Evolutionary conservation across 78 protist species (phyloP), one percentile per base, ranked within the genome.

Genomic region (Polysphondylium violaceum): DNA sequence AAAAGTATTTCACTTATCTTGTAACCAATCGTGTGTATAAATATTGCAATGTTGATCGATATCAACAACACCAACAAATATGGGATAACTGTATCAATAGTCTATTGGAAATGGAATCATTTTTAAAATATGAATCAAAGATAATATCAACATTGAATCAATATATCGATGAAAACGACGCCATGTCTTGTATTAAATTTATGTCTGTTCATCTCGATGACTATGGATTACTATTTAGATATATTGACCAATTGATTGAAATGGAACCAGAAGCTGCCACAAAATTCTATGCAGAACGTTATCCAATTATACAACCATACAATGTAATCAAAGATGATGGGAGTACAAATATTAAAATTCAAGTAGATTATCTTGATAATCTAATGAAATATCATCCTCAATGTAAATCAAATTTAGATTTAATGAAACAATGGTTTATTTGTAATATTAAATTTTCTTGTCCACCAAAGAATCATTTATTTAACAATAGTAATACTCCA

Each of bases 31-130:
- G 61, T 43, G 7, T 83, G 2, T 69, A 69, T 58, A 23, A 31
- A 14, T 25, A 83, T 12, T 17, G 41, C 1, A 83, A 83, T n/a
- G 73, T n/a, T n/a, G n/a, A n/a, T n/a, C n/a, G n/a, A n/a, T n/a
- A n/a, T n/a, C n/a, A n/a, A n/a, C n/a, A n/a, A n/a, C 31, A 59
- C 16, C 5, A 31, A 19, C 61, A 44, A 31, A 19, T 38, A 65
- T 83, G 91, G 91, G 79, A 83, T 44, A 12, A 35, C 17, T 83
- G 91, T 83, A 83, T 69, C 4, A 72, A 83, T 1, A 72, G 41
- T 14, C 21, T 83, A 2, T 27, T 83, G 50, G 91, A 83, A 53
- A 40, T 44, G 9, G 91, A 83, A n/a, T n/a, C 91, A 31, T 69
- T 83, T 21, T 17, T 79, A 51, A 67, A 44, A 27, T 60, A 67